Base-by-base conservation (phyloP, 78 protist genomes). In the Dictyostelium capitatum region DNA sequence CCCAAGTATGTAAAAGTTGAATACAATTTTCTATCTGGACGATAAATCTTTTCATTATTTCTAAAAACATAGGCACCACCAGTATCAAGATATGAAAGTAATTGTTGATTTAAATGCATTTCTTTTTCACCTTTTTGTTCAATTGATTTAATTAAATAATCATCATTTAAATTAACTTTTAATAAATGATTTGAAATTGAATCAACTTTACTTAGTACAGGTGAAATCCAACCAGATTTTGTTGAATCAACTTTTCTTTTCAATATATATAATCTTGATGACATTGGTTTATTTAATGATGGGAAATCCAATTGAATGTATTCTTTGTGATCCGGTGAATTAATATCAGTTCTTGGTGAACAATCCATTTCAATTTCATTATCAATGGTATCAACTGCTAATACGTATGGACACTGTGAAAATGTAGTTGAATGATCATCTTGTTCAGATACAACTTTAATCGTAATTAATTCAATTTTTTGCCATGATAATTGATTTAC, bases 41-140 rank as follows among this genome's bases (percentile, higher is more conserved):
- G 6, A 73, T 15, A 73, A 10, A 54, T 17, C 20, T 25, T n/a
- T 15, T 37, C n/a, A 17, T 30, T 15, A 5, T n/a, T 54, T 32
- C 70, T 32, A 28, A 79, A 79, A 32, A 51, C 15, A 54, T 79
- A 79, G 25, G 83, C 83, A 28, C 83, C 83, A 79, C 83, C 83
- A 54, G 23, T 20, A 54, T 79, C 83, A 17, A 2, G 11, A 54
- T 79, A 79, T 0, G 37, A 19, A 4, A 54, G 19, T 8, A 79
- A 6, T 7, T 51, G 23, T 79, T 79, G 83, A 79, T 73, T 73
- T 3, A 73, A 11, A 37, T 70, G 9, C 62, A 19, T 54, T 54
- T 17, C 62, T 54, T 54, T 54, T 30, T 4, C 50, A 69, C 15
- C 28, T 41, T 70, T 70, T 20, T 47, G 20, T 46, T 67, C 2